Percentiles rank a stretch among this genome's conserved stretches.
Evolutionary conservation across 257 asterid genomes (phyloP).

Genomic region (Solanum appendiculatum): DNA sequence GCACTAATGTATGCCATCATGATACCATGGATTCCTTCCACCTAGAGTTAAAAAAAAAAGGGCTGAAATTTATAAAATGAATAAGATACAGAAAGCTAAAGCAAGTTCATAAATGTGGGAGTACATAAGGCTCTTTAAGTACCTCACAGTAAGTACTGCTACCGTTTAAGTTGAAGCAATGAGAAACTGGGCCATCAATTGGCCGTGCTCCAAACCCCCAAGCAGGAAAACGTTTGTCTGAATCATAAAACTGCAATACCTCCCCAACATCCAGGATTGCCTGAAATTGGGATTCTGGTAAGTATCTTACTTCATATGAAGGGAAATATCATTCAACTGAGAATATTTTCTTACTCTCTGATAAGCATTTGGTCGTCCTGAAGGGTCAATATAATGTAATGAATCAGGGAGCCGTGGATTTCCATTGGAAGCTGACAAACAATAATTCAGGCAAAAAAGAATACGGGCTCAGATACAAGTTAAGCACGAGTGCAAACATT

Average conservation of each 20-base stretch:
- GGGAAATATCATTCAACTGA: neutral
- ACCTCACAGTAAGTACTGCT: slow-evolving; percentile 88
- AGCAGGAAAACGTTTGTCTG: slow-evolving; percentile 83
- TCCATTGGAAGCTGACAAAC: slow-evolving; percentile 91
- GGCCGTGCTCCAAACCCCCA: slow-evolving; percentile 99
- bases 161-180: slow-evolving; percentile 94
- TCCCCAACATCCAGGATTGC: slow-evolving; percentile 90
- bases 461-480: neutral
- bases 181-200: slow-evolving; percentile 96
- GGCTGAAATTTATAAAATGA: neutral
- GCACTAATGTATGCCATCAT: slow-evolving; percentile 82
- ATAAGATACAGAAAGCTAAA: neutral
- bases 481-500: neutral
- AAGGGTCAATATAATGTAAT: slow-evolving; percentile 83
- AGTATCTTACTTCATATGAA: slow-evolving; percentile 2
- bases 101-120: neutral
- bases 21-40: slow-evolving; percentile 86
- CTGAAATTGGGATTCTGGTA: slow-evolving; percentile 31
- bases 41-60: slow-evolving; percentile 34
- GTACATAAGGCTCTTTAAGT: neutral
- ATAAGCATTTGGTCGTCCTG: slow-evolving; percentile 90
- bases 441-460: neutral
- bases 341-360: slow-evolving; percentile 67
- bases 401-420: slow-evolving; percentile 97
- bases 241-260: slow-evolving; percentile 80